Base-by-base conservation (phyloP, 768 basidiomycete genomes). In the Xerocomellus intermedius region DNA sequence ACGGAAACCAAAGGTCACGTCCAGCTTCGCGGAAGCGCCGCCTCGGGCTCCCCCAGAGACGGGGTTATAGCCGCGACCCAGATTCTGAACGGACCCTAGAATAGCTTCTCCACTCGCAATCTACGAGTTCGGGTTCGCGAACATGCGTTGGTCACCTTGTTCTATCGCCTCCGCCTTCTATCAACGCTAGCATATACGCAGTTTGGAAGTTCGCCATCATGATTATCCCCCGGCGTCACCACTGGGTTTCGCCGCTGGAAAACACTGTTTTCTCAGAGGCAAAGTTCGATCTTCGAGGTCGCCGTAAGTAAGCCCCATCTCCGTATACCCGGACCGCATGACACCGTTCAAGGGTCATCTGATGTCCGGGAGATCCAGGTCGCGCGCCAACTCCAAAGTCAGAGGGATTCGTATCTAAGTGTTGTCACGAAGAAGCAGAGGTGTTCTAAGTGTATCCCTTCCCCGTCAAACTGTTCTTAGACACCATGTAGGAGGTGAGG, bases 401-500 rank as follows among this genome's bases (percentile, higher is more conserved):
- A 9, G 49, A 21, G 19, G 19, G 33, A 36, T 41, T 26, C 39
- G 7, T 65, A 65, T 59, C 57, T 55, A 59, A 57, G 43, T 28
- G 28, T 37, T 8, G 5, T 8, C 26, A 28, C 8, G 33, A 26
- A 42, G 52, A 43, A 38, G 28, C 19, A 22, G 14, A 10, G 16
- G 39, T 46, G 24, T 28, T 24, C 28, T 2, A 21, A 45, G 36
- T 35, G 33, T 26, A 17, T 35, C 42, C 32, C 44, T 44, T 50
- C 9, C 36, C 37, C 32, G 21, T 42, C 35, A n/a, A 17, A 36
- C 16, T 44, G 48, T 47, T 49, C 43, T 26, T 50, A 17, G 49
- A 43, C 35, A 33, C 47, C n/a, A n/a, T 30, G 36, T 42, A 70
- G 64, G 69, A 57, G 61, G 69, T 66, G 48, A 53, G 56, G 21